These are phyloP conservation scores for Jaapia argillacea DNA, from an alignment of 768 basidiomycete genomes.

Conservation along the genomic window DNA sequence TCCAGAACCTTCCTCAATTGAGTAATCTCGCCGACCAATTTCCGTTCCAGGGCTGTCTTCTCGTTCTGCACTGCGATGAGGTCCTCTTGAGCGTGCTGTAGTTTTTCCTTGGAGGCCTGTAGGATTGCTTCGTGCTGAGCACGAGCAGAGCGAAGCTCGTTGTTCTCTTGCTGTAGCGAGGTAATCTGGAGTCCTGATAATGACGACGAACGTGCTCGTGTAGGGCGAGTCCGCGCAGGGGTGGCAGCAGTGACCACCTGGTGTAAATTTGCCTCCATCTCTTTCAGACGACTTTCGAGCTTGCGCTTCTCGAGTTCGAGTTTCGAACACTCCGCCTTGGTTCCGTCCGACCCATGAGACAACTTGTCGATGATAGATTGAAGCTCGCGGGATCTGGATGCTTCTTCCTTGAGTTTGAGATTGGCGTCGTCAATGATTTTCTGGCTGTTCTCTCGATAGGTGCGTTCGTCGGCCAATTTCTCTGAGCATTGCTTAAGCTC, in stretches of 20 bases:
- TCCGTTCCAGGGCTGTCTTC: constrained; percentile 42
- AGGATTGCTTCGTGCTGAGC: constrained; percentile 36
- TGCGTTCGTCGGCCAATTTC: constrained; percentile 45
- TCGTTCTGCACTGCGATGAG: constrained; percentile 49
- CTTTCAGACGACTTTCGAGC: constrained; percentile 47
- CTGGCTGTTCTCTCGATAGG: constrained; percentile 41
- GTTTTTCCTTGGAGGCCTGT: constrained; percentile 31
- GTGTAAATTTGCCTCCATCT: constrained; percentile 38
- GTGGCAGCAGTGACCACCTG: constrained; percentile 23
- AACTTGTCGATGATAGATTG: constrained; percentile 45
- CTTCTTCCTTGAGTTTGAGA: constrained; percentile 40
- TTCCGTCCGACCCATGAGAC: constrained; percentile 41
- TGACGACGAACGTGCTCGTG: constrained; percentile 49
- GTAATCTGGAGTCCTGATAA: constrained; percentile 39
- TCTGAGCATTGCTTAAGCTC: constrained; percentile 38
- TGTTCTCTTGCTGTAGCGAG: constrained; percentile 46
- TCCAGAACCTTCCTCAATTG: constrained; percentile 34
- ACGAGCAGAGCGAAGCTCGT: constrained; percentile 32
- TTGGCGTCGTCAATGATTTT: constrained; percentile 36
- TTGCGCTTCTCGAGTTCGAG: constrained; percentile 47
- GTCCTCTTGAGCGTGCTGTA: constrained; percentile 37
- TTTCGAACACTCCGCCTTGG: constrained; percentile 23
- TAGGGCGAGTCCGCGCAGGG: constrained; percentile 20
- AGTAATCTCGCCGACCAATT: constrained; percentile 30
- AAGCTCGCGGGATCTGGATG: constrained; percentile 41